Evolutionary conservation across 164 flowering plant species (phyloP), one percentile per base, ranked within the genome.

Genomic region (Umbilicus rupestris): DNA sequence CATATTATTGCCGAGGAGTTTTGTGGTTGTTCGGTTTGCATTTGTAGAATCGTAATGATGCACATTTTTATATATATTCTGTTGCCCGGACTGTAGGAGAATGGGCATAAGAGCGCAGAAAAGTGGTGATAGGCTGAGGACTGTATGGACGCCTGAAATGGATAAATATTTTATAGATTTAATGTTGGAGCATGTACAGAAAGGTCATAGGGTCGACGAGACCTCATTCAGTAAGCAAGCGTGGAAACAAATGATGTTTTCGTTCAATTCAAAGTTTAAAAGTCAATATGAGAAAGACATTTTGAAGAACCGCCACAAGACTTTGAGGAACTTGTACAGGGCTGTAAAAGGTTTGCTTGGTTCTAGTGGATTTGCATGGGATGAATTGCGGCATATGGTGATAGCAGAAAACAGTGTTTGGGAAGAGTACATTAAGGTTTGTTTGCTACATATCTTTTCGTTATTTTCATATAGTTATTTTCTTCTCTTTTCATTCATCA

Each of bases 111-210:
- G 66, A 42, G 50, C 71, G 2, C 77, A 46, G 41, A 73, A n/a
- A 31, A 58, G 39, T 39, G 60, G 65, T 62, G 87, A 83, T 69
- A 78, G 90, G 1, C 45, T 79, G 66, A 79, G 87, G 73, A 84
- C 88, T 30, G 64, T 74, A 35, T 86, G 91, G 91, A 82, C 87
- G 26, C 84, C 87, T 39, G 81, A 82, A 69, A 84, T 86, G 91
- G 87, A 84, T 70, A 73, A 74, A 14, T 86, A 60, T 73, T 83
- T 83, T 70, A 79, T 84, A 62, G 82, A 81, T 31, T 79, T 84
- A 16, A 75, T 84, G 75, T n/a, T 80, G 63, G 88, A 84, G 64
- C 80, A 86, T 69, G 84, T 80, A 4, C 59, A 64, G 50, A 76
- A 66, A 68, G 87, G 85, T 15, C 77, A 73, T 19, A 78, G 62